Conservation (phyloP, 1,284 basidiomycete species). For the Naganishia sp. region DNA sequence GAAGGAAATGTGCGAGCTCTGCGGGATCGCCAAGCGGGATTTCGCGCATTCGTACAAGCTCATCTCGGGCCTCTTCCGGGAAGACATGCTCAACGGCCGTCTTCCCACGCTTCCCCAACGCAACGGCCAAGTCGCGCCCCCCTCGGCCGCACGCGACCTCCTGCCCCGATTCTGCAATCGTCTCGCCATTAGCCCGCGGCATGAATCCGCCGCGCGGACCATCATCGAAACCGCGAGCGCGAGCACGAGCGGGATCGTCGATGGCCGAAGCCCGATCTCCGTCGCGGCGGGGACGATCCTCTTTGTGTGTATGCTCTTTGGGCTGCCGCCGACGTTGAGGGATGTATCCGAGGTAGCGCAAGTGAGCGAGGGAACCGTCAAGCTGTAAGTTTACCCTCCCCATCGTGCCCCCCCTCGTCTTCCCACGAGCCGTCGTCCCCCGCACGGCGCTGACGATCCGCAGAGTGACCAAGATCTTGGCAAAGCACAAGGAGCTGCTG, state of each 20-base stretch:
- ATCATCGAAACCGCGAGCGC: slow-evolving; percentile 30
- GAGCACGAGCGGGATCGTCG: slow-evolving; percentile 57
- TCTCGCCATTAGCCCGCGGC: slow-evolving; percentile 25
- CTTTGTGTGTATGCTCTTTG: slow-evolving; percentile 83
- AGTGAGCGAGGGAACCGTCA: slow-evolving; percentile 96
- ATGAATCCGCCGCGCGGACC: slow-evolving; percentile 24
- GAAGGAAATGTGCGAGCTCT: slow-evolving; percentile 90
- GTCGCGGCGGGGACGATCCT: slow-evolving; percentile 95
- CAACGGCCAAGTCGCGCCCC: slow-evolving; percentile 19
- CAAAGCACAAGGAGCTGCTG: slow-evolving; percentile 24
- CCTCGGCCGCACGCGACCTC: slow-evolving; percentile 36
- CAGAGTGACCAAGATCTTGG: slow-evolving; percentile 24
- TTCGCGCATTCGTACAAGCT: slow-evolving; percentile 94
- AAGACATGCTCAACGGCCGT: slow-evolving; percentile 33
- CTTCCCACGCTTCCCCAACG: slow-evolving; percentile 19
- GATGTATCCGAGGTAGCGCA: slow-evolving; percentile 93
- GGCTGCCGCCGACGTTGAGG: slow-evolving; percentile 70
- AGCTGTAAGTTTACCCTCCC: slow-evolving; percentile 57
- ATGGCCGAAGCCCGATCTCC: slow-evolving; percentile 90
- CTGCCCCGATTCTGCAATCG: slow-evolving; percentile 31
- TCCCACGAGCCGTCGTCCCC: background rate
- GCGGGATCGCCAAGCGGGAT: slow-evolving; percentile 90
- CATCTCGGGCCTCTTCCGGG: slow-evolving; percentile 61
- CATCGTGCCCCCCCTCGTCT: no score
- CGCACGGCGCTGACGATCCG: background rate